Conservation (phyloP, 2,329 filamentous ascomycete species). For the Monilinia fructigena region DNA sequence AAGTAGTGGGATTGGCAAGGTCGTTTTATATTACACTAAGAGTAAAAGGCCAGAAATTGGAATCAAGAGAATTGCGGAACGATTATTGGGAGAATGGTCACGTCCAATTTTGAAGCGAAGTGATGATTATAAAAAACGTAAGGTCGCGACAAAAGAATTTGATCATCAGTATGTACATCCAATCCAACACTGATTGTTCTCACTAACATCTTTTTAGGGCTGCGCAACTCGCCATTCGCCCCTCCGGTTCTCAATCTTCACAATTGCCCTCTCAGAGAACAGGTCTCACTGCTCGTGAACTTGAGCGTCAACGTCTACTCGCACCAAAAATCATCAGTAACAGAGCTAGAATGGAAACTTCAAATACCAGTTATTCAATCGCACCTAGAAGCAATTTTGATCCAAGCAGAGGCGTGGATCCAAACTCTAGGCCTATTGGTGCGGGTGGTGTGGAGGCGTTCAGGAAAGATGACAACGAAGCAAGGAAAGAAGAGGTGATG, state of each 20-base stretch:
- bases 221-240: constrained; percentile 40
- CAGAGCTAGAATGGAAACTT: constrained; percentile 50
- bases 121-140: constrained; percentile 89
- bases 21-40: constrained; percentile 95
- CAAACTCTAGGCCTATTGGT: constrained; percentile 54
- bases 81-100: constrained; percentile 92
- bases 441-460: constrained; percentile 64
- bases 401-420: constrained; percentile 50
- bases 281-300: constrained; percentile 36
- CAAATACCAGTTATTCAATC: constrained; percentile 40
- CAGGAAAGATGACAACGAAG: constrained; percentile 64
- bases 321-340: constrained; percentile 55
- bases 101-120: constrained; percentile 89
- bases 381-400: constrained; percentile 58
- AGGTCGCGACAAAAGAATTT: constrained; percentile 61
- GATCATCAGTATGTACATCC: constrained; percentile 56
- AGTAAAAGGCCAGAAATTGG: constrained; percentile 82
- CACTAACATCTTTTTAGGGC: constrained; percentile 35
- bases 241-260: constrained; percentile 36
- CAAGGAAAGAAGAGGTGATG: constrained; percentile 46
- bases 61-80: constrained; percentile 93
- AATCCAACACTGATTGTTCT: background rate
- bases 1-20: constrained; percentile 91
- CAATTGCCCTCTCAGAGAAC: constrained; percentile 35
- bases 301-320: constrained; percentile 57